Base-by-base conservation (phyloP, 1,284 basidiomycete species). In the Wallemia hederae region DNA sequence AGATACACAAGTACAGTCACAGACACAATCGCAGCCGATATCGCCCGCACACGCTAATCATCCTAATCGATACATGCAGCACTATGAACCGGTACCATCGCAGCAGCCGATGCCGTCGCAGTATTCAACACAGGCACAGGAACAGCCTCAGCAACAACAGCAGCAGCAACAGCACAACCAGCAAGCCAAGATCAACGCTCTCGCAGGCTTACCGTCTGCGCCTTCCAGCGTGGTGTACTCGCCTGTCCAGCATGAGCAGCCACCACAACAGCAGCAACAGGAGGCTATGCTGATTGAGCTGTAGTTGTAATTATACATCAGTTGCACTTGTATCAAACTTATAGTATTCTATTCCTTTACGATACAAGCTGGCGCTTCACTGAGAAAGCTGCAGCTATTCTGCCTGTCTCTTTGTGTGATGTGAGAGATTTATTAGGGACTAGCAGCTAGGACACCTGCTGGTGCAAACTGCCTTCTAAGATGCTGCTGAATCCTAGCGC, bases 101-200 rank as follows among this genome's bases (percentile, higher is more conserved):
- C 59, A 24, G 3, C 33, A 24, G 1, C 28, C 11, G 24, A 9
- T 31, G n/a, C 24, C 29, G 1, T 27, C 29, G 24, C 22, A 11
- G 28, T 2, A 26, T 31, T 29, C 5, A 26, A 7, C 19, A 33
- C 27, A 22, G 19, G 27, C 27, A 22, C 22, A 17, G 2, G 17
- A 34, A 59, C 57, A 9, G 14, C 60, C 31, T 28, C 55, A 60
- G 26, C 60, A 58, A 27, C 39, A 25, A 31, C 59, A 17, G 28
- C 61, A 55, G 29, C 61, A 60, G 7, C 17, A 49, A 27, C 34
- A 39, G 19, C 27, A 28, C 28, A 25, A 26, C 66, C 65, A 56
- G 7, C 29, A 31, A n/a, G n/a, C n/a, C n/a, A n/a, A n/a, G n/a
- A n/a, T n/a, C 29, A 31, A 17, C 29, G 17, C 17, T 31, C 7